Conservation (phyloP, 768 basidiomycete genomes). For the Phaeolepiota aurea region DNA sequence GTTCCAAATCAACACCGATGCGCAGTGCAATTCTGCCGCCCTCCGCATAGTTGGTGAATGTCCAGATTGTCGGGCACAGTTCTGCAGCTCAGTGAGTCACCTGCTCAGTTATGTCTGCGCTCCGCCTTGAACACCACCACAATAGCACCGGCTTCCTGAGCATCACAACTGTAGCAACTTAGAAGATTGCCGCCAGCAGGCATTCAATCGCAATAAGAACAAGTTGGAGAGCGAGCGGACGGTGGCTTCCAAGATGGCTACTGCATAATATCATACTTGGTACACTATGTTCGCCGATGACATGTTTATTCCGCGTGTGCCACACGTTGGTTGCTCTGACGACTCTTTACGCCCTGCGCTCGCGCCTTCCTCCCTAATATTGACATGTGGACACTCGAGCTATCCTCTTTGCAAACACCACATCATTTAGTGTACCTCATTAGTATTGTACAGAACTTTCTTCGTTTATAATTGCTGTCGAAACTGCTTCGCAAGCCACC, state of each 20-base stretch:
- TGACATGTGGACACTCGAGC: too few relatives aligned
- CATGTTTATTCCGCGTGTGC: too few relatives aligned
- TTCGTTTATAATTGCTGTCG: too few relatives aligned
- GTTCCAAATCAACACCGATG: slow-evolving; percentile 38
- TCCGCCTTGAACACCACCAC: slow-evolving; percentile 5
- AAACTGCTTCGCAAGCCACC: too few relatives aligned
- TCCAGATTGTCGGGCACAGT: slow-evolving; percentile 68
- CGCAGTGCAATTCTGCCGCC: slow-evolving; percentile 69
- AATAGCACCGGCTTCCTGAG: slow-evolving; percentile 82
- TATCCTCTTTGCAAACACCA: slow-evolving; percentile 1
- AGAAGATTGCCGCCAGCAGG: slow-evolving; percentile 79
- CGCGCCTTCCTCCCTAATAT: neutral
- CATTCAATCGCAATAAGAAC: slow-evolving; percentile 81
- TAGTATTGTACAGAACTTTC: neutral
- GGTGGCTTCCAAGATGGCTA: slow-evolving; percentile 79
- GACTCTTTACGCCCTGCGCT: neutral
- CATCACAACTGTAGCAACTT: slow-evolving; percentile 81
- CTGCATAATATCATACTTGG: slow-evolving; percentile 36
- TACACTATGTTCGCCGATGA: too few relatives aligned
- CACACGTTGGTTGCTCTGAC: neutral
- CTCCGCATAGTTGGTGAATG: slow-evolving; percentile 83
- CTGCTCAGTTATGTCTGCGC: slow-evolving; percentile 5
- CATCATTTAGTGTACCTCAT: neutral
- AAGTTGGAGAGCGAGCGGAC: slow-evolving; percentile 87
- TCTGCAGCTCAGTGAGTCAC: slow-evolving; percentile 65